Evolutionary conservation across 1,284 basidiomycete genomes (phyloP).

Genomic region (Pseudozyma pruni): DNA sequence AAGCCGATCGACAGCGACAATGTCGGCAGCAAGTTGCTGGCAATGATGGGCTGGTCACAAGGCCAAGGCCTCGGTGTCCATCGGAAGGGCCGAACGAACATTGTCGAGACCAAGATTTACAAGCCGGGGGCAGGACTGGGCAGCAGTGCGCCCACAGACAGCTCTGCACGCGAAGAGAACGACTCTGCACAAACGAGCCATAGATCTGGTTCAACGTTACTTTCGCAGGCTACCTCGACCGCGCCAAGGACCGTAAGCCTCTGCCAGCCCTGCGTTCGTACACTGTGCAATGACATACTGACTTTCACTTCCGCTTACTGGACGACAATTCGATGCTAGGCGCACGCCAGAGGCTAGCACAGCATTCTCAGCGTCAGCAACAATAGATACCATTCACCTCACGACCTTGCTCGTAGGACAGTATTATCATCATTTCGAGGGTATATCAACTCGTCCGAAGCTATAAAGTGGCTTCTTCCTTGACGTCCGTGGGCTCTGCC

Average conservation of each 20-base stretch:
- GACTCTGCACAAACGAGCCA: neutral
- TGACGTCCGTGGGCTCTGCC: neutral
- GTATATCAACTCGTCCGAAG: slow-evolving; percentile 1
- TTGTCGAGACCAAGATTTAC: slow-evolving; percentile 48
- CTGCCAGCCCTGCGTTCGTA: too few relatives aligned
- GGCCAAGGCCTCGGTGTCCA: slow-evolving; percentile 38
- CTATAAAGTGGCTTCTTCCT: slow-evolving; percentile 2
- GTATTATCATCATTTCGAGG: too few relatives aligned
- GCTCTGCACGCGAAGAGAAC: neutral
- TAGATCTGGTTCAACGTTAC: slow-evolving; percentile 2
- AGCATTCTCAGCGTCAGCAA: slow-evolving; percentile 9
- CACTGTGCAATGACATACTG: neutral
- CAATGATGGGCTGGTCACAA: slow-evolving; percentile 48
- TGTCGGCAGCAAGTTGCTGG: slow-evolving; percentile 43
- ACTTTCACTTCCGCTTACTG: neutral
- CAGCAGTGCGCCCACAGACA: slow-evolving; percentile 13
- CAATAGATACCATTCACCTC: neutral
- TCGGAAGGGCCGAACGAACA: slow-evolving; percentile 26
- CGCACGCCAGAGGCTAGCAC: slow-evolving; percentile 23
- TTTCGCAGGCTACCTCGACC: slow-evolving; percentile 26
- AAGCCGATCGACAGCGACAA: slow-evolving; percentile 41
- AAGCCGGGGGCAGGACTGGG: slow-evolving; percentile 41
- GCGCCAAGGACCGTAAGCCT: slow-evolving; percentile 32
- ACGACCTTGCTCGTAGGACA: too few relatives aligned
- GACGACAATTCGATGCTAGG: neutral